Conservation (phyloP, 345 rosid genomes). For the Gossypium sturtianum region DNA sequence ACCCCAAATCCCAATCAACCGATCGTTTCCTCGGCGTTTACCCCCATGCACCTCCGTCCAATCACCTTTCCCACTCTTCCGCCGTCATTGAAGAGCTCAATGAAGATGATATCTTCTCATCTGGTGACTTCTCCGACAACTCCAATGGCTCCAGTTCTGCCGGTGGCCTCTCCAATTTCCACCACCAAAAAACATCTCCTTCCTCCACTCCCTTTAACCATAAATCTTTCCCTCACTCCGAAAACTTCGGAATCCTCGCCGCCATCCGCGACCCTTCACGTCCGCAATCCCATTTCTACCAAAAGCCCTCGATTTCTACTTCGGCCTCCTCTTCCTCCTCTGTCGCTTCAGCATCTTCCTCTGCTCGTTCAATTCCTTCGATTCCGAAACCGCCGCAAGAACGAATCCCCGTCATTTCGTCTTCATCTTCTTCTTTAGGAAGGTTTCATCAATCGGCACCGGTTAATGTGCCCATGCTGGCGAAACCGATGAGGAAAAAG, state of each 20-base stretch:
- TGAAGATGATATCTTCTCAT: conserved; percentile 64
- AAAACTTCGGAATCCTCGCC: conserved; percentile 71
- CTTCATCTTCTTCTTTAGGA: conserved; percentile 25
- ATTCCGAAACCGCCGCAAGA: conserved; percentile 71
- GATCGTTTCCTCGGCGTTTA: conserved; percentile 37
- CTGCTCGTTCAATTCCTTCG: conserved; percentile 52
- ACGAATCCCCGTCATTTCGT: conserved; percentile 24
- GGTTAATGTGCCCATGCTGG: conserved; percentile 57
- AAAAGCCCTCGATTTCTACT: conserved; percentile 42
- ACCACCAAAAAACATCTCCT: conserved; percentile 16
- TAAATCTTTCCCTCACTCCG: conserved; percentile 34
- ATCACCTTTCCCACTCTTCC: conserved; percentile 25
- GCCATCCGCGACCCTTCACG: conserved; percentile 53
- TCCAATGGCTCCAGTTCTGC: neutral
- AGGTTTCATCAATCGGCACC: conserved; percentile 70
- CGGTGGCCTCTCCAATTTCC: neutral
- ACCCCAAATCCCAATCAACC: conserved; percentile 20
- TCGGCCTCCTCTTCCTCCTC: conserved; percentile 35
- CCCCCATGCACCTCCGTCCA: conserved; percentile 18
- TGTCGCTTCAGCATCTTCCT: conserved; percentile 25
- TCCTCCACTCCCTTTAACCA: conserved; percentile 13
- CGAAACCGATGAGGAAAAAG: conserved; percentile 33
- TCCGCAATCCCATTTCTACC: conserved; percentile 42
- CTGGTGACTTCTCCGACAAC: conserved; percentile 42
- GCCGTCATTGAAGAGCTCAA: conserved; percentile 41